These are phyloP conservation scores for Cyberlindnera maclurae DNA, from an alignment of 805 yeast species.

Conservation along the genomic window DNA sequence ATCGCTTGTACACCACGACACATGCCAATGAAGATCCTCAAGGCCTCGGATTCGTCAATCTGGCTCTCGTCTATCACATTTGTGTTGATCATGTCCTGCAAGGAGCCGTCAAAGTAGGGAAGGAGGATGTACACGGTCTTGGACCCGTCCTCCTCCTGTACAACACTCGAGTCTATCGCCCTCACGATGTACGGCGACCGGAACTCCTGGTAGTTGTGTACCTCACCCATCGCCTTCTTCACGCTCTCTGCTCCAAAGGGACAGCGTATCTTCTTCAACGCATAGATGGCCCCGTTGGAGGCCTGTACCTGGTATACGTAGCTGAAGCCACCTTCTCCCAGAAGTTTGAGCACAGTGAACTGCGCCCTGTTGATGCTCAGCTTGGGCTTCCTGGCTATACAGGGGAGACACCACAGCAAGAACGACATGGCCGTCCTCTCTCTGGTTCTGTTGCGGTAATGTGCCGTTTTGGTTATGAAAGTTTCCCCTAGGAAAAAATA, in stretches of 20 bases:
- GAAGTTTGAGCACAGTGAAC: slow-evolving; percentile 58
- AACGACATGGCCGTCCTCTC: slow-evolving; percentile 6
- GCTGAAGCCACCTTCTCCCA: slow-evolving; percentile 89
- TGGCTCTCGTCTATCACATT: slow-evolving; percentile 47
- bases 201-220: slow-evolving; percentile 68
- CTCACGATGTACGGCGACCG: slow-evolving; percentile 59
- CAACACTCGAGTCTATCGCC: slow-evolving; percentile 62
- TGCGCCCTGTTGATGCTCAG: slow-evolving; percentile 54
- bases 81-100: slow-evolving; percentile 72
- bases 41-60: slow-evolving; percentile 57
- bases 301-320: slow-evolving; percentile 73
- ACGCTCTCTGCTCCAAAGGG: slow-evolving; percentile 80
- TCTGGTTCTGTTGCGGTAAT: background rate
- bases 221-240: slow-evolving; percentile 67
- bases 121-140: slow-evolving; percentile 70
- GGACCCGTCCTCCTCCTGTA: slow-evolving; percentile 73
- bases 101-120: slow-evolving; percentile 66
- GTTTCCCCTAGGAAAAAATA: slow-evolving; percentile 2
- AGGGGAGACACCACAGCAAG: slow-evolving; percentile 12
- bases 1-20: slow-evolving; percentile 69
- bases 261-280: slow-evolving; percentile 81
- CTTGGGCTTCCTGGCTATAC: slow-evolving; percentile 40
- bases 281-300: slow-evolving; percentile 44
- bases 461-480: background rate
- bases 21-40: slow-evolving; percentile 57